phyloP scores from a whole-genome alignment of 2,329 filamentous ascomycete species.

The Orbilia blumenaviensis region DNA sequence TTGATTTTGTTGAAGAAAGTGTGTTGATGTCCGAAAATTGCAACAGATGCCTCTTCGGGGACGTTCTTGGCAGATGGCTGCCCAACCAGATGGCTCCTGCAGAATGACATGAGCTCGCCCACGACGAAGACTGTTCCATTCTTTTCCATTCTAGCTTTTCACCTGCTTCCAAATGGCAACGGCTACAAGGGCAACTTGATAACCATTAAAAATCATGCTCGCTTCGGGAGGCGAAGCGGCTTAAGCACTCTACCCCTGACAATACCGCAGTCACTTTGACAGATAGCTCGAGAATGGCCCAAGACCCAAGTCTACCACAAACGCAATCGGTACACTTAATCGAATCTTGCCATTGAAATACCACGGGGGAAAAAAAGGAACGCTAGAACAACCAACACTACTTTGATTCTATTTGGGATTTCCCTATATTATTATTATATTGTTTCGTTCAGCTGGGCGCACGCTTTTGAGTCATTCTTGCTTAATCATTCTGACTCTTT shows the following conservation, averaged over 20 bases:
- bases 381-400: no score
- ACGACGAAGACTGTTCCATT: no score
- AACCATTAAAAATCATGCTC: conserved; percentile 4
- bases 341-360: neutral
- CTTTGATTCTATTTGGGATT: no score
- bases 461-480: conserved; percentile 17
- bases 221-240: neutral
- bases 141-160: no score
- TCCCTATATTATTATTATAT: no score
- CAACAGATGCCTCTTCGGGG: conserved; percentile 22
- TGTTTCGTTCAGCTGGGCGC: neutral
- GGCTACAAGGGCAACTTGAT: no score
- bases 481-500: conserved; percentile 23
- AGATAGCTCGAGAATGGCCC: neutral
- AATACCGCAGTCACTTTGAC: neutral
- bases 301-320: no score
- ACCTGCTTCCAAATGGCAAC: no score
- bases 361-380: no score
- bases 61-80: neutral
- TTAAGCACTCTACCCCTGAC: neutral
- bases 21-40: conserved; percentile 15
- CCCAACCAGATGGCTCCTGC: neutral
- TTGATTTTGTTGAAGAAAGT: conserved; percentile 25
- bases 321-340: conserved; percentile 5
- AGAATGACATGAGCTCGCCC: no score